These are phyloP conservation scores for Microbotryum silenes-acaulis DNA, from an alignment of 1,284 basidiomycete genomes.

Conservation along the genomic window DNA sequence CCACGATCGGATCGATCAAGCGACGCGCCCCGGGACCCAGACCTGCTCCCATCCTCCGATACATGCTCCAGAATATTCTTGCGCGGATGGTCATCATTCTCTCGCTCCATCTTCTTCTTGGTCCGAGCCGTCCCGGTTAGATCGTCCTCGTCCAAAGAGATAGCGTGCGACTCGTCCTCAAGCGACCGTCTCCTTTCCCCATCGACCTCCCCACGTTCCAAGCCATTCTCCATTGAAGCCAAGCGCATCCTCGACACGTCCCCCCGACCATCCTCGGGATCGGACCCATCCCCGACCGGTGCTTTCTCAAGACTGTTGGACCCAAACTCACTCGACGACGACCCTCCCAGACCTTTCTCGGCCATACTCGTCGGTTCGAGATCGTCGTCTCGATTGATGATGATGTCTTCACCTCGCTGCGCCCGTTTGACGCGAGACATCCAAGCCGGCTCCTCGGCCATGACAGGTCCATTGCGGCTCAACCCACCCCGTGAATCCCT, in stretches of 20 bases:
- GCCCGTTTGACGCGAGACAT: constrained; percentile 65
- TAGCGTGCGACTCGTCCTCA: neutral
- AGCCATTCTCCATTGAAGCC: neutral
- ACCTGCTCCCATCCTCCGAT: constrained; percentile 12
- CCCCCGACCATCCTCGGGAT: constrained; percentile 1
- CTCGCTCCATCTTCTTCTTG: constrained; percentile 4
- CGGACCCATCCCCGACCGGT: neutral
- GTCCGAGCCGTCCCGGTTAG: constrained; percentile 8
- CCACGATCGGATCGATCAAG: neutral
- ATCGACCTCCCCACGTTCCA: neutral
- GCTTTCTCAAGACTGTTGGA: constrained; percentile 7
- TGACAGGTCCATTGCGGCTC: neutral
- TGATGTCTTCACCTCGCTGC: constrained; percentile 57
- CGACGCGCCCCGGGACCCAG: neutral
- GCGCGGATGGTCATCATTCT: constrained; percentile 25
- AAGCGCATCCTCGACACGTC: neutral
- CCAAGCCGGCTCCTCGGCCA: constrained; percentile 55
- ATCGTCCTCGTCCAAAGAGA: constrained; percentile 4
- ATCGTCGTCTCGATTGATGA: constrained; percentile 67
- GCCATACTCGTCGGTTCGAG: constrained; percentile 14
- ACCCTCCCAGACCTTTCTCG: constrained; percentile 12
- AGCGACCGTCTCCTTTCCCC: neutral
- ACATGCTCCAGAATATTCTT: constrained; percentile 19
- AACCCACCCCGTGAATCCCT: constrained; percentile 16
- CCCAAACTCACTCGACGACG: neutral